Evolutionary conservation across 192 early-diverging fungal species (phyloP).

Genomic region (Entomortierella beljakovae): DNA sequence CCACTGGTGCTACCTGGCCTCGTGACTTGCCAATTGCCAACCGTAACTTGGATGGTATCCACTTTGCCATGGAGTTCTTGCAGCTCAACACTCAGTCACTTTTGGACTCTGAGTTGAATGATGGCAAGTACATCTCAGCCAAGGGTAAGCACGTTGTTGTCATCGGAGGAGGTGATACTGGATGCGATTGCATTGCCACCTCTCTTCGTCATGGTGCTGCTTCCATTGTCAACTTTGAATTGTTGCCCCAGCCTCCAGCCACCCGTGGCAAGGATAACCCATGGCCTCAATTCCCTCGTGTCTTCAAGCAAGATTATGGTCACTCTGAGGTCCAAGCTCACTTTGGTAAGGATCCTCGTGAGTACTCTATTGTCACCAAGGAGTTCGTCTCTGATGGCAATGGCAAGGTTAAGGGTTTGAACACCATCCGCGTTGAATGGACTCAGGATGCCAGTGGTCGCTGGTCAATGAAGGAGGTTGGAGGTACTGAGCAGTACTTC

Average conservation of each 20-base stretch:
- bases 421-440: conserved; percentile 97
- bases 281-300: conserved; percentile 97
- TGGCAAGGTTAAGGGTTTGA: conserved; percentile 88
- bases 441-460: conserved; percentile 78
- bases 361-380: conserved; percentile 96
- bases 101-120: conserved; percentile 80
- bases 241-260: conserved; percentile 92
- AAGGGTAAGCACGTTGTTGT: conserved; percentile 95
- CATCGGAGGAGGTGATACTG: conserved; percentile 99
- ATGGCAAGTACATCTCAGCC: conserved; percentile 83
- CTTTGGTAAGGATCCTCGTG: conserved; percentile 95
- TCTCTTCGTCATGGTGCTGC: conserved; percentile 92
- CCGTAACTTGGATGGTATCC: conserved; percentile 88
- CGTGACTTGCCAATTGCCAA: conserved; percentile 93
- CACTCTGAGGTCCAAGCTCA: conserved; percentile 91
- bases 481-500: conserved; percentile 87
- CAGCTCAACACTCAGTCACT: conserved; percentile 90
- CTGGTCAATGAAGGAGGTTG: conserved; percentile 93
- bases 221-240: conserved; percentile 95
- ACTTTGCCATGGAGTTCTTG: conserved; percentile 99
- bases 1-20: conserved; percentile 98
- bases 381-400: conserved; percentile 89
- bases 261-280: conserved; percentile 91
- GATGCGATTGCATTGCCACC: conserved; percentile 96
- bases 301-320: conserved; percentile 97